Conservation (phyloP, 805 yeast species). For the Yamadazyma nakazawae region DNA sequence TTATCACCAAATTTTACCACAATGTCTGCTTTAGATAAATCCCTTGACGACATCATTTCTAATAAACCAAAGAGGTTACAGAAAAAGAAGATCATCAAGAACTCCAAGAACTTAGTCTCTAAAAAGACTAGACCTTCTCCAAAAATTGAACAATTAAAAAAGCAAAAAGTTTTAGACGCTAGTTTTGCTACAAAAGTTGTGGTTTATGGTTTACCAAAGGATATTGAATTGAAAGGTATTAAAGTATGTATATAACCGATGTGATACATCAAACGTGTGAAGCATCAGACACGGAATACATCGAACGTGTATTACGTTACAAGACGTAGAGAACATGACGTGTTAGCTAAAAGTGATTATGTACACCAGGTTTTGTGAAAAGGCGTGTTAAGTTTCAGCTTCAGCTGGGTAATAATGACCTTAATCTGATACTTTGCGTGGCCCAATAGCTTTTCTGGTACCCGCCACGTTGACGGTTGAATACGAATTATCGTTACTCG, state of each 20-base stretch:
- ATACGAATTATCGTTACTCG: too few species aligned
- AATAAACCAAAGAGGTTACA: constrained; percentile 25
- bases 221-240: constrained; percentile 78
- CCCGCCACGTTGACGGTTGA: too few species aligned
- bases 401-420: too few species aligned
- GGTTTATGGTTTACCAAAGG: constrained; percentile 82
- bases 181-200: constrained; percentile 75
- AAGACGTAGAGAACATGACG: neutral
- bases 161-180: constrained; percentile 31
- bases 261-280: neutral
- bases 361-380: too few species aligned
- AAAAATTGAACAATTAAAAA: constrained; percentile 4
- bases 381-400: too few species aligned
- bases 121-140: constrained; percentile 23
- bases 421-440: too few species aligned
- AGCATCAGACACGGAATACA: neutral
- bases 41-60: constrained; percentile 91
- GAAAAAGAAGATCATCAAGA: constrained; percentile 13
- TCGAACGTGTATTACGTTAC: neutral
- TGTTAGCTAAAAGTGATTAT: too few species aligned
- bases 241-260: constrained; percentile 61
- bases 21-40: constrained; percentile 86
- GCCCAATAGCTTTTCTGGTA: too few species aligned
- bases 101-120: constrained; percentile 17
- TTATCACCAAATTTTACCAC: constrained; percentile 2